A percentile compares a stretch with the other conserved stretches of the same genome.
Conservation (phyloP, 177 flowering plant species). For the Vitis hybrid region DNA sequence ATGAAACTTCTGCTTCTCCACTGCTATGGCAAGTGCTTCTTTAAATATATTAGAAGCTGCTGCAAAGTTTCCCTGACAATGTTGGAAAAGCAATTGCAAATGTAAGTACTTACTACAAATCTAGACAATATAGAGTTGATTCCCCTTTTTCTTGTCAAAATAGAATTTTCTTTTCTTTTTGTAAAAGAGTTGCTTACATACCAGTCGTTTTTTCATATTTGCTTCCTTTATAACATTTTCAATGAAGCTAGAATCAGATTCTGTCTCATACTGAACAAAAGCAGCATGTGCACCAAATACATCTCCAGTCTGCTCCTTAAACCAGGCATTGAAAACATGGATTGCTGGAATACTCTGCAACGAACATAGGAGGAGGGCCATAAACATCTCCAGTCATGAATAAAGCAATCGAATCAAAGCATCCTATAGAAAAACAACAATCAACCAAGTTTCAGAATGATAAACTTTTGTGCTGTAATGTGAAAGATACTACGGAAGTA, state of each 20-base stretch:
- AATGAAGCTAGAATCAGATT: slow-evolving; percentile 43
- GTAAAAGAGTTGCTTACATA: slow-evolving; percentile 23
- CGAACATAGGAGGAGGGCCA: slow-evolving; percentile 20
- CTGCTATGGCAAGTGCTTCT: slow-evolving; percentile 60
- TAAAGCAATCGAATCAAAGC: slow-evolving; percentile 17
- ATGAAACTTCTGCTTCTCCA: slow-evolving; percentile 35
- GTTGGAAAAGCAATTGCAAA: slow-evolving; percentile 6
- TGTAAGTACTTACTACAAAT: neutral
- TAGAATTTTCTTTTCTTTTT: neutral
- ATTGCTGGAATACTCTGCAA: slow-evolving; percentile 63
- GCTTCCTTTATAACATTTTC: slow-evolving; percentile 55
- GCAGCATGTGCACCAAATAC: slow-evolving; percentile 60
- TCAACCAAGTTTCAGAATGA: slow-evolving; percentile 8
- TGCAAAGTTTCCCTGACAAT: slow-evolving; percentile 65
- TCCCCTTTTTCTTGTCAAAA: neutral
- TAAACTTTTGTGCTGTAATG: neutral
- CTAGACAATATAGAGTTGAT: neutral
- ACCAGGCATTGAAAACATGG: slow-evolving; percentile 73
- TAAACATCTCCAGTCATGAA: slow-evolving; percentile 20
- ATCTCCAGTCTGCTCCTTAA: slow-evolving; percentile 80
- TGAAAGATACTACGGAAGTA: neutral
- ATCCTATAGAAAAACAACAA: slow-evolving; percentile 16
- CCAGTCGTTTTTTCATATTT: slow-evolving; percentile 90
- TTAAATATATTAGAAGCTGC: slow-evolving; percentile 62
- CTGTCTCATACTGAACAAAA: slow-evolving; percentile 31